These are phyloP conservation scores for Heterobasidion occidentale DNA, from an alignment of 1,284 basidiomycete species.

Conservation along the genomic window DNA sequence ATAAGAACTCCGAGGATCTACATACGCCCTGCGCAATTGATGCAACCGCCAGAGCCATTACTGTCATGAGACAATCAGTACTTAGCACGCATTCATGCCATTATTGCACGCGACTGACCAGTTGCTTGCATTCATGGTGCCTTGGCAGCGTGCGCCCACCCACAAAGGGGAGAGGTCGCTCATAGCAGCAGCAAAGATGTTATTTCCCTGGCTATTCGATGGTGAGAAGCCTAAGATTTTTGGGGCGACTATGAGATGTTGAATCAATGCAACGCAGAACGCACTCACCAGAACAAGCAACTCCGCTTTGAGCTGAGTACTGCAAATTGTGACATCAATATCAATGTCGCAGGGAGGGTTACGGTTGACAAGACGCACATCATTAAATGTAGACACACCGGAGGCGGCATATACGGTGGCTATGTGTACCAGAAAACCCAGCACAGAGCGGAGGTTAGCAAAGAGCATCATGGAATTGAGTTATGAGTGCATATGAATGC, in stretches of 20 bases:
- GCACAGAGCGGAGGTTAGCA: background rate
- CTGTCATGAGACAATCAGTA: background rate
- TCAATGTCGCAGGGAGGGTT: background rate
- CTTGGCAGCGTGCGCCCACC: slow-evolving; percentile 22
- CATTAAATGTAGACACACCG: slow-evolving; percentile 23
- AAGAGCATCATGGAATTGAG: background rate
- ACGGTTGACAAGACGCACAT: slow-evolving; percentile 15
- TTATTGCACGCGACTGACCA: slow-evolving; percentile 9
- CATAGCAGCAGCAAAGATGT: slow-evolving; percentile 25
- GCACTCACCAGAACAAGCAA: slow-evolving; percentile 21
- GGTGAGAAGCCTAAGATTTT: slow-evolving; percentile 16
- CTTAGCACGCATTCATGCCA: too few relatives aligned
- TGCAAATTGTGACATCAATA: slow-evolving; percentile 10
- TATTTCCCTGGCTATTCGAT: slow-evolving; percentile 22
- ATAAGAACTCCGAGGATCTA: background rate
- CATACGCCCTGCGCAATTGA: slow-evolving; percentile 19
- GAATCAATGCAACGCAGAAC: too few relatives aligned
- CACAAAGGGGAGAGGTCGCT: slow-evolving; percentile 27
- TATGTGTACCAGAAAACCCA: background rate
- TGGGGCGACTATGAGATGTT: background rate
- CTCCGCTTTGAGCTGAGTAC: slow-evolving; percentile 21
- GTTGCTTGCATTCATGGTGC: slow-evolving; percentile 22
- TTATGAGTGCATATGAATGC: background rate
- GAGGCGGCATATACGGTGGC: slow-evolving; percentile 9
- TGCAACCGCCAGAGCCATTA: slow-evolving; percentile 21